phyloP scores from a whole-genome alignment of 495 filamentous ascomycete genomes.

The Glutinoglossum americanum region DNA sequence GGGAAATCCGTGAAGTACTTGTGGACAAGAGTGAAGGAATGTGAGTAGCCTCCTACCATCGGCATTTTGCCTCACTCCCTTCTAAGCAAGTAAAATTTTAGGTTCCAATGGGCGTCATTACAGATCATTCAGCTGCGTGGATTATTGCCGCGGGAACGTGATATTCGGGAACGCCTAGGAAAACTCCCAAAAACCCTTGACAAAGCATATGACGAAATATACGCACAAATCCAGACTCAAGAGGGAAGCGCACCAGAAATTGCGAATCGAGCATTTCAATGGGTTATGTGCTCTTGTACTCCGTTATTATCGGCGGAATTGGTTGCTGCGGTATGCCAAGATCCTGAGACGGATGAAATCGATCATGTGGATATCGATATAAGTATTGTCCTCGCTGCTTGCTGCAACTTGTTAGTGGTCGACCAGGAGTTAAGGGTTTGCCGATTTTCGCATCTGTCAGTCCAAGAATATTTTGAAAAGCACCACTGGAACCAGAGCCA shows the following conservation, averaged over 20 bases:
- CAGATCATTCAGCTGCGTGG: conserved; percentile 16
- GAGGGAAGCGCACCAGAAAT: conserved; percentile 10
- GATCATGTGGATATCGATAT: not conserved
- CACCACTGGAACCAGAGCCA: not conserved
- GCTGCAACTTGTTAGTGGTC: not conserved
- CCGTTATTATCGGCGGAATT: conserved; percentile 9
- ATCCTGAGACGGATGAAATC: not conserved
- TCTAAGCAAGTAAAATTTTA: not conserved
- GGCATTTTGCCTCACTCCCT: too few relatives aligned
- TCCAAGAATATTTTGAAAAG: not conserved
- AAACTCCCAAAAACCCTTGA: conserved; percentile 16
- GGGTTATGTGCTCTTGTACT: conserved; percentile 15
- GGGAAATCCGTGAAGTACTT: conserved; percentile 8
- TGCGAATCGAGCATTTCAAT: conserved; percentile 17
- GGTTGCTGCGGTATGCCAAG: not conserved
- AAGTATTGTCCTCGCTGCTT: not conserved
- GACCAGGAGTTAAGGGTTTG: not conserved
- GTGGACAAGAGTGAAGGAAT: conserved; percentile 17
- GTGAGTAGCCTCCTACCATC: conserved; percentile 7
- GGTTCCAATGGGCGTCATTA: conserved; percentile 20
- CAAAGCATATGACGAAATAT: conserved; percentile 19
- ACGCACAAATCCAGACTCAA: conserved; percentile 8
- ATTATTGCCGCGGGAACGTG: conserved; percentile 4
- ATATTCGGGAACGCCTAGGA: conserved; percentile 13
- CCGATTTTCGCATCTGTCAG: not conserved